Evolutionary conservation across 768 basidiomycete genomes (phyloP), one percentile per base, ranked within the genome.

Genomic region (Termitomyces sp.): DNA sequence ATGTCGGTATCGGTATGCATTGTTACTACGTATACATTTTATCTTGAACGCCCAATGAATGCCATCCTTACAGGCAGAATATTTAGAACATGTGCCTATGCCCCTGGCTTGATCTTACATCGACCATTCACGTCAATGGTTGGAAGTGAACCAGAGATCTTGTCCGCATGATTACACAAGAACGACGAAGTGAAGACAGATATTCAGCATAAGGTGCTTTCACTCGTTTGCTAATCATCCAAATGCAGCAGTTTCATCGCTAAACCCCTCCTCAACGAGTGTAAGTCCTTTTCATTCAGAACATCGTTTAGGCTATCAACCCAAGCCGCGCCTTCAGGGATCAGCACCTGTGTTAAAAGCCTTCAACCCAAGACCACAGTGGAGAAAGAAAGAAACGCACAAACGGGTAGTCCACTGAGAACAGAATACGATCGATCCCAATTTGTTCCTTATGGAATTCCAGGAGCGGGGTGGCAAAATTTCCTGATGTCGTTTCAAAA

Each of bases 401-500:
- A 59, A 70, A 75, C 1, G 73, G 74, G 64, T 75, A 77, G 56
- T 75, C 74, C 44, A 78, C 73, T 7, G 79, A 80, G 62, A 74
- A 78, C 71, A 80, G 61, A 15, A 80, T 79, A 28, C 73, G 69
- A 58, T 76, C 69, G 22, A 79, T 60, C 13, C 77, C 79, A 61
- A 80, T 78, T 58, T 77, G 69, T n/a, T 66, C 58, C 20, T 70
- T 72, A 57, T 80, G 78, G 60, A 79, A 78, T 42, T 76, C 55
- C 13, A 79, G 67, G 9, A 80, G 71, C 22, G 66, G 60, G 1
- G 78, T 78, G 3, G 74, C 75, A 56, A 80, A 79, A 58, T 78
- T 77, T 1, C 78, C 78, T 12, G 78, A 77, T 0, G 74, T 73
- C 0, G 78, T 80, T 61, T 78, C 77, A 58, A 72, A 75, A 8